Base-by-base conservation (phyloP, 2,329 filamentous ascomycete species). In the Alternaria rosae region DNA sequence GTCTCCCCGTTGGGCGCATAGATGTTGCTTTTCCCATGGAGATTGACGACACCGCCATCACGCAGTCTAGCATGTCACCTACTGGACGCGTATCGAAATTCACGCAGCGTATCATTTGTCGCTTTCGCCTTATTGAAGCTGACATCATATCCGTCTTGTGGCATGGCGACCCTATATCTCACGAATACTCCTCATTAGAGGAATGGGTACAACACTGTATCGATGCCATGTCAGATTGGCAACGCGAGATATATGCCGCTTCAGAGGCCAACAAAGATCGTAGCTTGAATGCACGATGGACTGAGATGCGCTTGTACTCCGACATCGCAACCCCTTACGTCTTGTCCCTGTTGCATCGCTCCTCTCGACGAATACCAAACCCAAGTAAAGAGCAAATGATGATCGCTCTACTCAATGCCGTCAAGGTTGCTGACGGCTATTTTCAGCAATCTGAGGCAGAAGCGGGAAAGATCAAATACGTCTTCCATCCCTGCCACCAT, bases 401-500 rank as follows among this genome's bases (percentile, higher is more conserved):
- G 61, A 61, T 64, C 17, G 76, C 75, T 21, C 62, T 78, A 30
- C 62, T 62, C 10, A 72, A 70, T 47, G 70, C 75, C 47, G 73
- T 78, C 26, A 65, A 72, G 32, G 73, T 78, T n/a, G 76, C 76
- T 5, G 70, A 73, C 12, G 74, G 73, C 9, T 79, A 78, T 44
- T 73, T 69, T 54, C 66, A 70, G 32, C 76, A 79, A 62, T 70
- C 70, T 32, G 75, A 78, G 44, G 71, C 73, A 42, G 72, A 74
- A 38, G 70, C 70, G 26, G 76, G 76, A 12, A 70, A 74, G 54
- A 78, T 78, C 62, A 79, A 78, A 70, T 79, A 79, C 54, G 76
- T 79, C 15, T 79, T 79, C 52, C 76, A 79, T 57, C 75, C 76
- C 13, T 78, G 75, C 23, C 76, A 79, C 41, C 75, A 79, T 43